Percentiles rank a stretch among this genome's conserved stretches.
Conservation (phyloP, 495 filamentous ascomycete genomes). For the Pseudevernia furfuracea region DNA sequence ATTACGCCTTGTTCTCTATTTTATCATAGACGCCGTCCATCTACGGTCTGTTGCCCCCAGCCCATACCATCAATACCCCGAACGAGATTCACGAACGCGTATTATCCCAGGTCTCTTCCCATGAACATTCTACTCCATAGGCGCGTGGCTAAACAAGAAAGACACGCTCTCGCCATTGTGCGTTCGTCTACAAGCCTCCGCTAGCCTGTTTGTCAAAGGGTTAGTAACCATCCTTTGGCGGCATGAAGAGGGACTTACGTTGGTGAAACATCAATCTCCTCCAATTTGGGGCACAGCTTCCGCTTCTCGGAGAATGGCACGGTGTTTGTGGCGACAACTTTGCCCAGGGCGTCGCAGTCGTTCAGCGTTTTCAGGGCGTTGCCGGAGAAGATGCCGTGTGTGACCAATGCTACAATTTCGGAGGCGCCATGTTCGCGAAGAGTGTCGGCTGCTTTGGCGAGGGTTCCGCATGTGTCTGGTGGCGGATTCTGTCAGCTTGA, state of each 20-base stretch:
- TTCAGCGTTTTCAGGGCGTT: constrained; percentile 89
- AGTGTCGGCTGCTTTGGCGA: constrained; percentile 86
- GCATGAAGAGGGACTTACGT: constrained; percentile 38
- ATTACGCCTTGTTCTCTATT: not conserved
- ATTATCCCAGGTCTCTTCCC: constrained; percentile 11
- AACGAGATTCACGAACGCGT: not conserved
- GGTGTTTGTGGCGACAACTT: constrained; percentile 94
- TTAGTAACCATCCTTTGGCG: not conserved
- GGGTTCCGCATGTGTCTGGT: constrained; percentile 82
- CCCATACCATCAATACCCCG: not conserved
- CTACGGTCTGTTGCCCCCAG: not conserved
- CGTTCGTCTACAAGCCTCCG: constrained; percentile 64
- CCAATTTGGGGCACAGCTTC: constrained; percentile 64
- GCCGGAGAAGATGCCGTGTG: constrained; percentile 89
- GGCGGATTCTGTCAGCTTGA: constrained; percentile 47
- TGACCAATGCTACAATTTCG: constrained; percentile 88
- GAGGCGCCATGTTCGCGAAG: constrained; percentile 83
- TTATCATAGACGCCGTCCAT: not conserved
- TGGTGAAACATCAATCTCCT: constrained; percentile 89
- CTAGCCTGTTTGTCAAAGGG: constrained; percentile 8
- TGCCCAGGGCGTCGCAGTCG: constrained; percentile 59
- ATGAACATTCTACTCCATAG: constrained; percentile 28
- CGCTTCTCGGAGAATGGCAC: constrained; percentile 83
- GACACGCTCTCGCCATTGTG: constrained; percentile 93
- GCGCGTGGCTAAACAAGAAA: constrained; percentile 90